These are phyloP conservation scores for Hypoxylon fragiforme DNA, from an alignment of 495 filamentous ascomycete species.

Conservation along the genomic window DNA sequence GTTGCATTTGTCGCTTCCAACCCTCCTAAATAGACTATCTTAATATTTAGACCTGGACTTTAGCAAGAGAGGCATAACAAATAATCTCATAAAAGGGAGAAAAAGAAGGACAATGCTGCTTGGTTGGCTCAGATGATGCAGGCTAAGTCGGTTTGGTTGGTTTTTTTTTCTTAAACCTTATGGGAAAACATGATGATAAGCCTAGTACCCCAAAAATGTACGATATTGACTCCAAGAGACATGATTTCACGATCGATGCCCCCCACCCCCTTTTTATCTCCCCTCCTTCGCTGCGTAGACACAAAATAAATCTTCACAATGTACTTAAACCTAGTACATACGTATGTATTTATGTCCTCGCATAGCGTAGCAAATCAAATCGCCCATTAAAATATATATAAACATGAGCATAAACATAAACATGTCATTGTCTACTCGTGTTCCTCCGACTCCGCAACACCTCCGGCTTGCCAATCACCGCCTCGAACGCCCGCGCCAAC, in stretches of 20 bases:
- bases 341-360: no score
- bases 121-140: constrained; percentile 4
- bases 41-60: constrained; percentile 4
- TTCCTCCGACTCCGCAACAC: constrained; percentile 67
- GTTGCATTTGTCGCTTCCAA: constrained; percentile 54
- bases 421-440: constrained; percentile 50
- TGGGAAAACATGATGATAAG: constrained; percentile 13
- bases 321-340: no score
- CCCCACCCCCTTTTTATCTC: no score
- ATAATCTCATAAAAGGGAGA: no score
- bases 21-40: constrained; percentile 54
- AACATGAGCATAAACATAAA: no score
- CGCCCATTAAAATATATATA: no score
- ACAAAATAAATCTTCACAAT: no score
- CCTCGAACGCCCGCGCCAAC: constrained; percentile 74
- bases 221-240: constrained; percentile 29
- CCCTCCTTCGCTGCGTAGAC: no score
- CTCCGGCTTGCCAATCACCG: constrained; percentile 72
- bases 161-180: no score
- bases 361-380: no score
- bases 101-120: not conserved
- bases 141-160: constrained; percentile 6
- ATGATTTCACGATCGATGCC: constrained; percentile 22
- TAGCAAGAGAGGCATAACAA: constrained; percentile 18
- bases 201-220: constrained; percentile 29